Percentiles rank a stretch among this genome's conserved stretches.
These are phyloP conservation scores for Raphanus raphanistrum DNA, from an alignment of 345 rosid species.

Conservation along the genomic window DNA sequence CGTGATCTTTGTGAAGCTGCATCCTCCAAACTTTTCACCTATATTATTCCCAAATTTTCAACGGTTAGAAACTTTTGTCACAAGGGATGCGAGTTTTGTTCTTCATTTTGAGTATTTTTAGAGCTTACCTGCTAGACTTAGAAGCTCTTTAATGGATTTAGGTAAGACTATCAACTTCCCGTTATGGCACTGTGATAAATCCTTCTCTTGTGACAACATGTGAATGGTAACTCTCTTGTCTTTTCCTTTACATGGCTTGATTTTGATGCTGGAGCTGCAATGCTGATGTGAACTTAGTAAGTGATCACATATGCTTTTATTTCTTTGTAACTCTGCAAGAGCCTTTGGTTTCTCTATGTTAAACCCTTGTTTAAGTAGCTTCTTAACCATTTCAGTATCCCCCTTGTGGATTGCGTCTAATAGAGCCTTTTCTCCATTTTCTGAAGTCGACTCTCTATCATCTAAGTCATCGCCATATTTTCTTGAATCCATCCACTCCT, in stretches of 20 bases:
- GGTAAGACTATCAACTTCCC: constrained; percentile 80
- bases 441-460: constrained; percentile 34
- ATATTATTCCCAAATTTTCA: constrained; percentile 36
- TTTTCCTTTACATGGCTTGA: constrained; percentile 27
- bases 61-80: constrained; percentile 28
- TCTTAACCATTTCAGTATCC: constrained; percentile 57
- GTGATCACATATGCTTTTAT: constrained; percentile 52
- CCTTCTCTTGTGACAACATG: constrained; percentile 48
- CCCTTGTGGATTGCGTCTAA: constrained; percentile 54
- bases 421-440: constrained; percentile 48
- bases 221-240: constrained; percentile 82
- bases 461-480: constrained; percentile 21
- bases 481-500: constrained; percentile 38
- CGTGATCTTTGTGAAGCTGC: constrained; percentile 52
- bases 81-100: neutral
- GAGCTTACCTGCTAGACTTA: constrained; percentile 77
- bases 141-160: constrained; percentile 71
- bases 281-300: constrained; percentile 34
- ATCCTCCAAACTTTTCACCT: constrained; percentile 80
- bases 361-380: constrained; percentile 54
- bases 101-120: constrained; percentile 15
- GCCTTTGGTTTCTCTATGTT: constrained; percentile 51
- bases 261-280: constrained; percentile 40
- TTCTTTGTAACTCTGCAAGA: constrained; percentile 52
- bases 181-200: constrained; percentile 34